These are phyloP conservation scores for Tylopilus rubrobrunneus DNA, from an alignment of 768 basidiomycete species.

Conservation along the genomic window DNA sequence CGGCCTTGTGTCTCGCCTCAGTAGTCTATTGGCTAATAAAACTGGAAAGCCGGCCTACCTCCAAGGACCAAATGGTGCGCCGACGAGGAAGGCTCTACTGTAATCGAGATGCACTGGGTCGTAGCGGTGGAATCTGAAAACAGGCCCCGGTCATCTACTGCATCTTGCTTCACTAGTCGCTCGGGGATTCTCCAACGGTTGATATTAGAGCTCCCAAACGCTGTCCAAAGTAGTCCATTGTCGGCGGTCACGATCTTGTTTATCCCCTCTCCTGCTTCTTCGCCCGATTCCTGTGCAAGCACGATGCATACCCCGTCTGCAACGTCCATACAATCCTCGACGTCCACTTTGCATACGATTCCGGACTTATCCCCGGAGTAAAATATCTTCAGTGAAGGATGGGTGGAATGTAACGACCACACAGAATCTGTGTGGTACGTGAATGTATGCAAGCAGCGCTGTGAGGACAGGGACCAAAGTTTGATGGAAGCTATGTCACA, in stretches of 20 bases:
- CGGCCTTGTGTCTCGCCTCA: constrained; percentile 18
- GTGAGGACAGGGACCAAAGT: constrained; percentile 88
- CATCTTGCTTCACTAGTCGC: constrained; percentile 31
- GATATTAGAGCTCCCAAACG: constrained; percentile 76
- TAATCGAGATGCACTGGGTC: constrained; percentile 10
- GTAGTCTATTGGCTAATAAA: background rate
- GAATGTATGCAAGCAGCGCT: constrained; percentile 93
- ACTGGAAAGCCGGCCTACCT: constrained; percentile 15
- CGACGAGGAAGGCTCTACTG: constrained; percentile 18
- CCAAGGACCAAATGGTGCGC: constrained; percentile 7
- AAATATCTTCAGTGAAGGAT: constrained; percentile 83
- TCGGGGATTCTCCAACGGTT: constrained; percentile 73
- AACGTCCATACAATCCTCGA: constrained; percentile 75
- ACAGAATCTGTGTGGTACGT: constrained; percentile 92
- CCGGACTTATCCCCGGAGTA: constrained; percentile 94
- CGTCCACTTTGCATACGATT: constrained; percentile 87
- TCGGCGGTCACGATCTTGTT: constrained; percentile 81
- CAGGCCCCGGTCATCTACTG: constrained; percentile 7
- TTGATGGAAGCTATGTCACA: constrained; percentile 66
- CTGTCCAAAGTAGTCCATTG: constrained; percentile 86
- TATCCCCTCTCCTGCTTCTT: constrained; percentile 57
- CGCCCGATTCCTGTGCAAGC: constrained; percentile 64
- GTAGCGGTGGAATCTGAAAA: constrained; percentile 12
- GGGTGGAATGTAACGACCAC: constrained; percentile 87
- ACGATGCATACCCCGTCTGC: constrained; percentile 88